Conservation (phyloP, 2,329 filamentous ascomycete genomes). For the Zasmidium citrigriseum region DNA sequence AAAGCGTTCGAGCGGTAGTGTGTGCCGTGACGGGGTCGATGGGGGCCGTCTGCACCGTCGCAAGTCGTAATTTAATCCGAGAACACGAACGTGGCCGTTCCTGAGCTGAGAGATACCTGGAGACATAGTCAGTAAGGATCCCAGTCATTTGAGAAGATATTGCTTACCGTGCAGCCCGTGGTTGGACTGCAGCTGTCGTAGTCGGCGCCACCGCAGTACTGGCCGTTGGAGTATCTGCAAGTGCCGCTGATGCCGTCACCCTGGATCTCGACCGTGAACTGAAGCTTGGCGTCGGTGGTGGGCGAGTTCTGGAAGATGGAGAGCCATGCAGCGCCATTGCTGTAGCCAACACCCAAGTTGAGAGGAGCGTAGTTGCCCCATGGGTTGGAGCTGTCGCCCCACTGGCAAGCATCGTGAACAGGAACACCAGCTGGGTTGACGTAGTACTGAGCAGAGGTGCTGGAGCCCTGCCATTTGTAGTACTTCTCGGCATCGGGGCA, state of each 20-base stretch:
- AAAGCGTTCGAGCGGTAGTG: slow-evolving; percentile 19
- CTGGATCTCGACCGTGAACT: slow-evolving; percentile 76
- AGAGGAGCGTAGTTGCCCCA: slow-evolving; percentile 84
- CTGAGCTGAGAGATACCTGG: slow-evolving; percentile 52
- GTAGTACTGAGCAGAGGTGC: slow-evolving; percentile 94
- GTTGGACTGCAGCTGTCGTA: slow-evolving; percentile 49
- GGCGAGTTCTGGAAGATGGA: slow-evolving; percentile 84
- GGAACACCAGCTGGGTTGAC: slow-evolving; percentile 78
- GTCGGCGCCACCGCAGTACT: slow-evolving; percentile 57
- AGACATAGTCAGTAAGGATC: slow-evolving; percentile 17
- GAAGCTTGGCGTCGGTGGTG: slow-evolving; percentile 67
- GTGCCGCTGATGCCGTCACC: slow-evolving; percentile 62
- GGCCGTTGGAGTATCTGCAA: slow-evolving; percentile 68
- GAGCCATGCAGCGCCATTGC: slow-evolving; percentile 70
- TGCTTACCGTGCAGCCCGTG: slow-evolving; percentile 79
- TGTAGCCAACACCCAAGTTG: slow-evolving; percentile 79
- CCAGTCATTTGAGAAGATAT: not conserved
- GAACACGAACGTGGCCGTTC: slow-evolving; percentile 52
- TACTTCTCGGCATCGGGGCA: slow-evolving; percentile 73
- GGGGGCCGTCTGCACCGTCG: slow-evolving; percentile 11
- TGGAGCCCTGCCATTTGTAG: slow-evolving; percentile 73
- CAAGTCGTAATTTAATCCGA: slow-evolving; percentile 25
- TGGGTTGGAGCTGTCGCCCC: slow-evolving; percentile 63
- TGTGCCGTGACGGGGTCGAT: slow-evolving; percentile 7
- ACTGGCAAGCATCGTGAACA: slow-evolving; percentile 71